These are phyloP conservation scores for Naegleria fowleri DNA, from an alignment of 208 protist genomes.

Conservation along the genomic window DNA sequence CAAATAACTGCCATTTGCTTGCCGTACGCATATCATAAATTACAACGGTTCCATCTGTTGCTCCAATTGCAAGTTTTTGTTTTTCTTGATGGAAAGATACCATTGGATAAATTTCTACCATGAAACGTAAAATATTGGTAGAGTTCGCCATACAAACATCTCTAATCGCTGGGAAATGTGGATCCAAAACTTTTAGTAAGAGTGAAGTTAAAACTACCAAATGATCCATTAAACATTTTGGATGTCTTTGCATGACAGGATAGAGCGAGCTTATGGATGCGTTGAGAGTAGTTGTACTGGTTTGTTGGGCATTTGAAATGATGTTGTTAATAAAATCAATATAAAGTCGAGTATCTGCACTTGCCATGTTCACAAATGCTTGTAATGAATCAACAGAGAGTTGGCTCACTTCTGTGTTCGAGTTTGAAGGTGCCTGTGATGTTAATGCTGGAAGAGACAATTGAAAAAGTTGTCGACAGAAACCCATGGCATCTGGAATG, in stretches of 20 bases:
- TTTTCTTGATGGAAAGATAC: constrained; percentile 40
- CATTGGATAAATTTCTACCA: constrained; percentile 35
- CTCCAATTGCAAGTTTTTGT: constrained; percentile 35
- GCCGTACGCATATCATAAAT: constrained; percentile 38
- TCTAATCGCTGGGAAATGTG: constrained; percentile 30
- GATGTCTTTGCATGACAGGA: constrained; percentile 29
- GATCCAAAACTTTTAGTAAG: constrained; percentile 33
- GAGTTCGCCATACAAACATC: constrained; percentile 28
- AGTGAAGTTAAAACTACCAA: constrained; percentile 17
- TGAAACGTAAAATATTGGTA: constrained; percentile 31
- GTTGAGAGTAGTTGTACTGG: background rate
- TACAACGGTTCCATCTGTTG: constrained; percentile 15
- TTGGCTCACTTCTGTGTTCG: background rate
- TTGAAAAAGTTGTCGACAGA: constrained; percentile 17
- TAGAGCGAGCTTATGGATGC: constrained; percentile 22
- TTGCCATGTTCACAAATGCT: constrained; percentile 19
- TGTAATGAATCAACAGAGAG: background rate
- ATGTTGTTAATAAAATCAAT: background rate
- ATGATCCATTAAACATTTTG: constrained; percentile 30
- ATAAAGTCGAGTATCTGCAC: background rate
- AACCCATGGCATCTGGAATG: constrained; percentile 17
- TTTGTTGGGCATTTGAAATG: constrained; percentile 13
- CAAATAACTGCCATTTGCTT: constrained; percentile 34
- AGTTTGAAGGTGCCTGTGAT: background rate
- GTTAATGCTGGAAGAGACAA: constrained; percentile 11